These are phyloP conservation scores for Diaporthe aspalathi DNA, from an alignment of 2,329 filamentous ascomycete genomes.

Conservation along the genomic window DNA sequence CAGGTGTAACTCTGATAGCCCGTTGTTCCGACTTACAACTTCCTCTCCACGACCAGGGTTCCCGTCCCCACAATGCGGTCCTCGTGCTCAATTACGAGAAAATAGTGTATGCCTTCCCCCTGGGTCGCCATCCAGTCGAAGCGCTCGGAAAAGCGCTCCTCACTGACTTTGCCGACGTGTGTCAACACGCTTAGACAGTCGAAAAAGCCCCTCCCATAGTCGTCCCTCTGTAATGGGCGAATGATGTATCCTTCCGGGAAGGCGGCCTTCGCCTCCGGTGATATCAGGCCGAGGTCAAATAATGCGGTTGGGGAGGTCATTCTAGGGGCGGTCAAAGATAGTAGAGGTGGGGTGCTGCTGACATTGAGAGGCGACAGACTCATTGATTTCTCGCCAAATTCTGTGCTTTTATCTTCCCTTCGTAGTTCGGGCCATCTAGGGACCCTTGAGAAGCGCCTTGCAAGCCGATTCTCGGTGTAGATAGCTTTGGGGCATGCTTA, in stretches of 20 bases:
- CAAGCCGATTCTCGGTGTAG: background rate
- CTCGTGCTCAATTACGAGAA: background rate
- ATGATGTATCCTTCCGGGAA: background rate
- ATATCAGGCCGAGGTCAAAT: background rate
- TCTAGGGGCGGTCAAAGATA: fast-evolving
- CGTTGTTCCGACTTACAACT: background rate
- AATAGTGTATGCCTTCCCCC: conserved; percentile 5
- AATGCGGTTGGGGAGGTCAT: background rate
- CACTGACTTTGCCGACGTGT: conserved; percentile 4
- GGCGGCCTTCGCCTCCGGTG: background rate
- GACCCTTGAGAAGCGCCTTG: background rate
- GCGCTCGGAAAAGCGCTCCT: background rate
- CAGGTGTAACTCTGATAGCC: too few relatives aligned
- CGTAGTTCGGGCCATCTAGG: too few relatives aligned
- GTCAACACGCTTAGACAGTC: conserved; percentile 6
- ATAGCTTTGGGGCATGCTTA: background rate
- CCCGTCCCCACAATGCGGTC: conserved; percentile 2
- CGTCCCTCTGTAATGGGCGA: background rate
- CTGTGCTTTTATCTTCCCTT: too few relatives aligned
- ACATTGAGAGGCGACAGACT: too few relatives aligned
- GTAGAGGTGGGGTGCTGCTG: too few relatives aligned
- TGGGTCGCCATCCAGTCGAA: conserved; percentile 19
- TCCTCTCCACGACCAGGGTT: conserved; percentile 3
- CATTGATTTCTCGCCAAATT: background rate
- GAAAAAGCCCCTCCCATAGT: conserved; percentile 1